Evolutionary conservation across 257 asterid genomes (phyloP).

Genomic region (Solanum dulcamara): DNA sequence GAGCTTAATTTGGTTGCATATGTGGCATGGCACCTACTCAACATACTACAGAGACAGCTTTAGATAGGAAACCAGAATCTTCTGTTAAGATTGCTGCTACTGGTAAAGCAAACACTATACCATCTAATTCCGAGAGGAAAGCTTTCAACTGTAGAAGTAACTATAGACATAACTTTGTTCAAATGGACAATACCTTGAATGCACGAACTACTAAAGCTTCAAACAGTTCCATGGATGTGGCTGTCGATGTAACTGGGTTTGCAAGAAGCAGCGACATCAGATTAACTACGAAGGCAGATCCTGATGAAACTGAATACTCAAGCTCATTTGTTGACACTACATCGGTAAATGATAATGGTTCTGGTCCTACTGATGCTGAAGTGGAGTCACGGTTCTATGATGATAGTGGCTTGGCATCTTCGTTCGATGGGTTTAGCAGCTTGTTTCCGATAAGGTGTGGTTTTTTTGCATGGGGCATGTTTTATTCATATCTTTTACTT

Average conservation of each 20-base stretch:
- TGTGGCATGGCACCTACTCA: neutral
- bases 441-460: conserved; percentile 60
- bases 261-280: conserved; percentile 31
- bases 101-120: neutral
- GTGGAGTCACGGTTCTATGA: conserved; percentile 60
- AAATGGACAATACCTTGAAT: neutral
- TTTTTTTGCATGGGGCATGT: neutral
- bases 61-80: neutral
- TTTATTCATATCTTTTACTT: neutral
- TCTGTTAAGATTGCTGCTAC: neutral
- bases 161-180: neutral
- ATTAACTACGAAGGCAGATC: conserved; percentile 54
- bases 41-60: neutral
- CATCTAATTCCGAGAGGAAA: neutral
- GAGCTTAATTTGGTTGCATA: neutral
- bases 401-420: conserved; percentile 38
- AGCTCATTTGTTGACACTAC: conserved; percentile 69
- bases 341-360: conserved; percentile 48
- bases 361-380: conserved; percentile 72
- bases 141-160: neutral
- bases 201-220: neutral
- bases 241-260: conserved; percentile 41
- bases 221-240: conserved; percentile 10
- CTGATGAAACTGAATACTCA: conserved; percentile 79
- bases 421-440: conserved; percentile 54